Conservation (phyloP, 2,329 filamentous ascomycete genomes). For the Onygenales sp. region DNA sequence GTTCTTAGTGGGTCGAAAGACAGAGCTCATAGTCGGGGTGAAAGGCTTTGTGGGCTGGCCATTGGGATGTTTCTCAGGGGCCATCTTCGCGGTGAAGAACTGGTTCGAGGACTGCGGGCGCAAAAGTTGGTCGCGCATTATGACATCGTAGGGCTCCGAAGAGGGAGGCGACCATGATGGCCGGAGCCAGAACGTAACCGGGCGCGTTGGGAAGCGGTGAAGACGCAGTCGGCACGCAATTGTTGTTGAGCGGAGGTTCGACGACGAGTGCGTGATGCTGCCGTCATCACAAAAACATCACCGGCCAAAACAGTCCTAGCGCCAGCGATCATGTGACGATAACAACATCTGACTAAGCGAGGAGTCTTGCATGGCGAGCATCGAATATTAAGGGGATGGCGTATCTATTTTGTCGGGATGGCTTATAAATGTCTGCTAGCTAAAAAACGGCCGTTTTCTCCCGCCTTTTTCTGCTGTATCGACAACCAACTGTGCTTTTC, state of each 20-base stretch:
- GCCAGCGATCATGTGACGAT: neutral
- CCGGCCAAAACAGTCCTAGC: neutral
- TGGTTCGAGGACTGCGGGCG: constrained; percentile 20
- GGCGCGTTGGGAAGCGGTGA: neutral
- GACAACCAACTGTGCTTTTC: constrained; percentile 23
- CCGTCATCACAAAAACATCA: constrained; percentile 2
- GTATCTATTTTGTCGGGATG: no score
- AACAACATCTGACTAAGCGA: neutral
- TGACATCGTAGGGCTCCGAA: constrained; percentile 33
- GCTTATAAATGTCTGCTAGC: neutral
- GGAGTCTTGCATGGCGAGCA: neutral
- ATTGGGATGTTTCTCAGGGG: constrained; percentile 45
- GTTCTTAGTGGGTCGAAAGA: constrained; percentile 44
- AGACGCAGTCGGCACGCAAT: neutral
- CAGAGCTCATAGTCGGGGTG: constrained; percentile 59
- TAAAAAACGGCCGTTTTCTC: constrained; percentile 12
- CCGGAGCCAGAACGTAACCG: constrained; percentile 14
- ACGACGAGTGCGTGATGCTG: neutral
- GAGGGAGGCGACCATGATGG: constrained; percentile 26
- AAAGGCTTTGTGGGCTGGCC: constrained; percentile 47
- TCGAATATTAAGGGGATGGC: neutral
- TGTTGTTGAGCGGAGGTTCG: neutral
- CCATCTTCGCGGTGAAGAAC: constrained; percentile 26
- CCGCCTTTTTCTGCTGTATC: constrained; percentile 26
- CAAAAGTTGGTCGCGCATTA: constrained; percentile 33